Evolutionary conservation across 345 rosid genomes (phyloP).

Genomic region (Arabis alpina): DNA sequence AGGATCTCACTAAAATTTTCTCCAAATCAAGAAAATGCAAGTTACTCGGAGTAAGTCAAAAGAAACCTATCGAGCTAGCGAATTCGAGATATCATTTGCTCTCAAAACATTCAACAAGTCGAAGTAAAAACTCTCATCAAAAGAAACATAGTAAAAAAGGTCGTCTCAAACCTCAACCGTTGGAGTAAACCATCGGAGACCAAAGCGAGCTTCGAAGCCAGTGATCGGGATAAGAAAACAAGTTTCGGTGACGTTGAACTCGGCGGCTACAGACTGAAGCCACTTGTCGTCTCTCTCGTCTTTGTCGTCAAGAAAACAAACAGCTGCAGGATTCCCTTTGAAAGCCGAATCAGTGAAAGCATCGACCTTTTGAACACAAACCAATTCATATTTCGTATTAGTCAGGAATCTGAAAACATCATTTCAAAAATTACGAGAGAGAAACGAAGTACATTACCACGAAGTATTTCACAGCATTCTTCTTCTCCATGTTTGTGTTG

Average conservation of each 20-base stretch:
- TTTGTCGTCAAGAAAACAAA: slow-evolving; percentile 64
- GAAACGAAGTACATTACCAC: slow-evolving; percentile 35
- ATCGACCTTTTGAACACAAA: slow-evolving; percentile 50
- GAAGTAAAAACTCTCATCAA: neutral
- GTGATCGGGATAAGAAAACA: slow-evolving; percentile 48
- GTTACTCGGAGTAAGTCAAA: neutral
- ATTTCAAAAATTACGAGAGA: neutral
- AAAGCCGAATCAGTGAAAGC: slow-evolving; percentile 78
- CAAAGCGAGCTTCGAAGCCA: slow-evolving; percentile 44
- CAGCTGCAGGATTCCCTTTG: slow-evolving; percentile 91
- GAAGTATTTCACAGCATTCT: slow-evolving; percentile 49
- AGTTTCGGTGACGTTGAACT: slow-evolving; percentile 64
- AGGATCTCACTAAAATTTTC: too few relatives aligned
- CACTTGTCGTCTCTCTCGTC: slow-evolving; percentile 68
- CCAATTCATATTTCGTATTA: neutral
- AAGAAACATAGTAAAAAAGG: neutral
- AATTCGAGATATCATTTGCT: neutral
- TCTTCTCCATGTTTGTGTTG: slow-evolving; percentile 37
- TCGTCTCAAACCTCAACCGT: slow-evolving; percentile 43
- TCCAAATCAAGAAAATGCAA: neutral
- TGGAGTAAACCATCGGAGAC: slow-evolving; percentile 74
- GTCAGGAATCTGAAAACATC: neutral
- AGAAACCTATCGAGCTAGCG: too few relatives aligned
- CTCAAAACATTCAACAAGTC: too few relatives aligned
- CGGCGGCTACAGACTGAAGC: slow-evolving; percentile 65